Percentiles rank a stretch among this genome's conserved stretches.
Conservation (phyloP, 495 filamentous ascomycete genomes). For the Pyrenopolyporus hunteri region DNA sequence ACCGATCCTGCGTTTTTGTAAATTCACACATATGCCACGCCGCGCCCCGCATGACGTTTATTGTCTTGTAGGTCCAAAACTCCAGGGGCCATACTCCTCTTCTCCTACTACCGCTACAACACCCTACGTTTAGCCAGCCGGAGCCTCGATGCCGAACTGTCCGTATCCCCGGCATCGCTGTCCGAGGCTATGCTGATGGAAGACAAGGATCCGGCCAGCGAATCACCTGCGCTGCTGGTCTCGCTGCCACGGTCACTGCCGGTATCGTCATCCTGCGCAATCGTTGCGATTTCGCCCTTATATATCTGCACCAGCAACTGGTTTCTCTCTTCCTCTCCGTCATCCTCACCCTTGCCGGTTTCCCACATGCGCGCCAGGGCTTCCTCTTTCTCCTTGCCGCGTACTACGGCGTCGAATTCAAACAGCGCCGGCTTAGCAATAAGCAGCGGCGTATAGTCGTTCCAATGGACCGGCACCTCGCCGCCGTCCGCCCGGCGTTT, state of each 20-base stretch:
- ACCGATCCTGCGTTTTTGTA: no score
- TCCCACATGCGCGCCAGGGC: slow-evolving; percentile 47
- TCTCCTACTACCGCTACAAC: neutral
- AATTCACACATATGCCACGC: no score
- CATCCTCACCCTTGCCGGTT: slow-evolving; percentile 38
- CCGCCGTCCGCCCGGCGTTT: slow-evolving; percentile 45
- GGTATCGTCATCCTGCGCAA: slow-evolving; percentile 11
- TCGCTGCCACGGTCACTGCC: slow-evolving; percentile 32
- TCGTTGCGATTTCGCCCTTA: neutral
- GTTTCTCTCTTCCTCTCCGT: slow-evolving; percentile 29
- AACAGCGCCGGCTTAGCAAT: slow-evolving; percentile 60
- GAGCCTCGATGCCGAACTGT: neutral
- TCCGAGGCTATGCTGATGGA: slow-evolving; percentile 27
- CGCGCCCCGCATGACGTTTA: no score
- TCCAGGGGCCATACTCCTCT: no score
- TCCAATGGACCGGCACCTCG: slow-evolving; percentile 53
- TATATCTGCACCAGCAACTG: slow-evolving; percentile 3
- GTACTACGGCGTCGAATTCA: slow-evolving; percentile 50
- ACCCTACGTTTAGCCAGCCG: neutral
- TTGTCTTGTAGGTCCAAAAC: no score
- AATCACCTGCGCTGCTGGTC: slow-evolving; percentile 16
- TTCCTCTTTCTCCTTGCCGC: slow-evolving; percentile 42
- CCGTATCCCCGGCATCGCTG: slow-evolving; percentile 15
- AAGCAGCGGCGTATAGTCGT: slow-evolving; percentile 58
- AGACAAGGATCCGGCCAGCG: slow-evolving; percentile 9